These are phyloP conservation scores for Melampsora americana DNA, from an alignment of 1,284 basidiomycete species.

Conservation along the genomic window DNA sequence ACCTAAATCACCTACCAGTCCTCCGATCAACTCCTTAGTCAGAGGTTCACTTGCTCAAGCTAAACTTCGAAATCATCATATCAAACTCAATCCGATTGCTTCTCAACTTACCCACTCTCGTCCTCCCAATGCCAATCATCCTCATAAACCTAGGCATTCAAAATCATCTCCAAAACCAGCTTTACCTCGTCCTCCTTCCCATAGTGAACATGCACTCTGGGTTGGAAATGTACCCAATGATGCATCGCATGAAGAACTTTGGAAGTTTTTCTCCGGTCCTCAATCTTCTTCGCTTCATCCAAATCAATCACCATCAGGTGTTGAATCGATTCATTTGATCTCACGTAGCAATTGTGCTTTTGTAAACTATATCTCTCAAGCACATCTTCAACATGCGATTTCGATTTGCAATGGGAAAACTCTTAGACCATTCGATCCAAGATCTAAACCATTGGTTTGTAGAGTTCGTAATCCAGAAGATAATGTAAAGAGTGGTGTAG, in stretches of 20 bases:
- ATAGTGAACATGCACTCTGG: slow-evolving; percentile 93
- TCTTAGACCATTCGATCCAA: slow-evolving; percentile 65
- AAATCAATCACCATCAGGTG: slow-evolving; percentile 60
- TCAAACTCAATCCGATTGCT: not conserved
- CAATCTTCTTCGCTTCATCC: not conserved
- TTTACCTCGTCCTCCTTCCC: slow-evolving; percentile 9
- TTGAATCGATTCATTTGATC: slow-evolving; percentile 86
- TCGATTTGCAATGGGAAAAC: slow-evolving; percentile 67
- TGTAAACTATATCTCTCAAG: slow-evolving; percentile 73
- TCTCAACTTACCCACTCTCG: not conserved
- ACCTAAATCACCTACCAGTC: slow-evolving; percentile 2
- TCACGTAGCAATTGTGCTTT: slow-evolving; percentile 88
- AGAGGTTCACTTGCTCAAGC: slow-evolving; percentile 21
- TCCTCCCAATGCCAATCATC: no score
- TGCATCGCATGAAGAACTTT: slow-evolving; percentile 80
- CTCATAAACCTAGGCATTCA: not conserved
- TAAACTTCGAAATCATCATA: slow-evolving; percentile 5
- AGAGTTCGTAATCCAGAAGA: slow-evolving; percentile 79
- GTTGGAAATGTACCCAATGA: slow-evolving; percentile 79
- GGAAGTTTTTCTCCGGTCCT: slow-evolving; percentile 69
- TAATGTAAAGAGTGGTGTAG: slow-evolving; percentile 82
- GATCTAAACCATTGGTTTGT: slow-evolving; percentile 77
- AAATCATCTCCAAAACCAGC: not conserved
- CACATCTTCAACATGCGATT: slow-evolving; percentile 67
- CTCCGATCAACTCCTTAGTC: not conserved